Base-by-base conservation (phyloP, 2,329 filamentous ascomycete species). In the Metarhizium rileyi region DNA sequence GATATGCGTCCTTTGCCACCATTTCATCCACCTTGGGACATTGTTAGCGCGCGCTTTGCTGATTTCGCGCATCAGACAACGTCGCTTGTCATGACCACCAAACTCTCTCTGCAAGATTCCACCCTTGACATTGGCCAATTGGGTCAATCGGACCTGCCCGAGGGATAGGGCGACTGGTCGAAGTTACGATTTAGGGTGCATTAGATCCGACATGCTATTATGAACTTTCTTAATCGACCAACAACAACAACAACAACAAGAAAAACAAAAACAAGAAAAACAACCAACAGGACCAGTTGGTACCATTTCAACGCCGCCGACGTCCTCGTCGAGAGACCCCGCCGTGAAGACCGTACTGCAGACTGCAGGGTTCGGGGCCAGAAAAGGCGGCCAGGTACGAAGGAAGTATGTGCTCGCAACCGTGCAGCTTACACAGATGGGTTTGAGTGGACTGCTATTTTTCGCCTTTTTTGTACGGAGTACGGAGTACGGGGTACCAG, bases 351-450 rank as follows among this genome's bases (percentile, higher is more conserved):
- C 44, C n/a, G n/a, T n/a, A n/a, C n/a, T n/a, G 36, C 48, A n/a
- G 41, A 43, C 28, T 43, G 38, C 50, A 49, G 47, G 41, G 38
- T 10, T 44, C 35, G 44, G 49, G 51, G 53, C 51, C 51, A 47
- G 42, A 45, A 51, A 43, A 42, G 51, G 47, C 51, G 51, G 40
- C 51, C 50, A 46, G 45, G 44, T 52, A 44, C 41, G 14, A 33
- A n/a, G 27, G 8, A 28, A 28, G 8, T 28, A 10, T 7, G 49
- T 50, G 45, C 44, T 35, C 45, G 48, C 35, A 36, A 41, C 33
- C 49, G 40, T 33, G 28, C n/a, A 28, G 22, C 38, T 20, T 42
- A 42, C 38, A 42, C 23, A 35, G 36, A 47, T 47, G 38, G n/a
- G 35, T 41, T 46, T 10, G 33, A 46, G 50, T 47, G 47, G 50